Percentiles rank a stretch among this genome's conserved stretches.
phyloP scores from a whole-genome alignment of 176 grass and related monocot genomes.

The Panicum miliaceum region DNA sequence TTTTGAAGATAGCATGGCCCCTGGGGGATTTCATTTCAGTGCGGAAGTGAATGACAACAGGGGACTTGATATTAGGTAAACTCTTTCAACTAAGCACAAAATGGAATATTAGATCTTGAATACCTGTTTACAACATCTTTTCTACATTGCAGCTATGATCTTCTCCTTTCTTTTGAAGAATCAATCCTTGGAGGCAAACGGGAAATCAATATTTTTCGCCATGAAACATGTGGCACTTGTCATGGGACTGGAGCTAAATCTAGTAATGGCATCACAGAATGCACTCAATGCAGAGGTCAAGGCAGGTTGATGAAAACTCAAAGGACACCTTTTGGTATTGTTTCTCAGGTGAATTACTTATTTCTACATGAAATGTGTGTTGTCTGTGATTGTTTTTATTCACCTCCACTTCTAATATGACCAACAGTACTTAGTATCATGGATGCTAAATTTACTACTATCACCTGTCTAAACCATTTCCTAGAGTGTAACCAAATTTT shows the following conservation, averaged over 20 bases:
- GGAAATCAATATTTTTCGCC: slow-evolving; percentile 52
- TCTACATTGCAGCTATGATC: slow-evolving; percentile 63
- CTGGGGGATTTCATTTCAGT: slow-evolving; percentile 54
- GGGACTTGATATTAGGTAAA: slow-evolving; percentile 79
- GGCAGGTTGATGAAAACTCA: slow-evolving; percentile 71
- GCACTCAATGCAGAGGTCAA: slow-evolving; percentile 73
- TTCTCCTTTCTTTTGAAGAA: slow-evolving; percentile 93
- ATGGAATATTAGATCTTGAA: background rate
- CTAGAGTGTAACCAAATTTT: background rate
- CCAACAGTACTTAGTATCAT: background rate
- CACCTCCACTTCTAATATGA: background rate
- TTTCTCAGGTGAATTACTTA: slow-evolving; percentile 76
- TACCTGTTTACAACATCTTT: slow-evolving; percentile 33
- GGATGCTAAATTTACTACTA: background rate
- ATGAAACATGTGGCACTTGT: slow-evolving; percentile 72
- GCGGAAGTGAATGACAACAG: slow-evolving; percentile 52
- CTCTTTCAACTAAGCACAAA: slow-evolving; percentile 13
- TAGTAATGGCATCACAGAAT: slow-evolving; percentile 59
- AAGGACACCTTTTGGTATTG: slow-evolving; percentile 80
- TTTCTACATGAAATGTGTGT: background rate
- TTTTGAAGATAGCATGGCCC: slow-evolving; percentile 61
- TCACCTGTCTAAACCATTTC: background rate
- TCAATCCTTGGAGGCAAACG: slow-evolving; percentile 65
- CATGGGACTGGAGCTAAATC: slow-evolving; percentile 80
- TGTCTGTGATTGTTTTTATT: slow-evolving; percentile 30